Conservation (phyloP, 305 asterid species). For the Withania somnifera region DNA sequence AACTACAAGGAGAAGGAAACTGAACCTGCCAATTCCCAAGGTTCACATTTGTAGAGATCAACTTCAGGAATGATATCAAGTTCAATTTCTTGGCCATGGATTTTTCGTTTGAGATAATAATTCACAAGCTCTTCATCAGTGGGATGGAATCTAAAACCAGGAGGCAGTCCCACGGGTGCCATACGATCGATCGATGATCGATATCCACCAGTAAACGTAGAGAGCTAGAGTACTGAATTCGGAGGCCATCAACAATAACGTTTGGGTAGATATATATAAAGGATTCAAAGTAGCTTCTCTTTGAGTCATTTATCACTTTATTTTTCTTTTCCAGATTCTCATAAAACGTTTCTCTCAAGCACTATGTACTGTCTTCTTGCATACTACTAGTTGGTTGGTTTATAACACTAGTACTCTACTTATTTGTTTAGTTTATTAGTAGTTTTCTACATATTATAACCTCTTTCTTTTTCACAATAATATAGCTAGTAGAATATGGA, state of each 20-base stretch:
- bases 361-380: constrained; percentile 22
- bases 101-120: constrained; percentile 75
- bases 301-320: constrained; percentile 61
- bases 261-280: constrained; percentile 23
- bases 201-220: background rate
- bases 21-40: constrained; percentile 93
- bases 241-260: constrained; percentile 11
- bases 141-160: constrained; percentile 94
- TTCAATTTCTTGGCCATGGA: constrained; percentile 80
- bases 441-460: background rate
- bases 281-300: constrained; percentile 80
- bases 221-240: background rate
- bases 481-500: background rate
- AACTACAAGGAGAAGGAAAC: background rate
- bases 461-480: background rate
- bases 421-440: background rate
- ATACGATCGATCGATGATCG: background rate
- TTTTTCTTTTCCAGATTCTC: constrained; percentile 73
- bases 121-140: constrained; percentile 88
- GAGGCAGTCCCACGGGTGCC: constrained; percentile 97
- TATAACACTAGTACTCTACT: background rate
- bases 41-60: constrained; percentile 98
- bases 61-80: constrained; percentile 90
- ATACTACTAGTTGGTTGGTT: background rate
- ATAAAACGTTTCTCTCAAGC: constrained; percentile 86